phyloP scores from a whole-genome alignment of 2,329 filamentous ascomycete genomes.

The Venturia nashicola region DNA sequence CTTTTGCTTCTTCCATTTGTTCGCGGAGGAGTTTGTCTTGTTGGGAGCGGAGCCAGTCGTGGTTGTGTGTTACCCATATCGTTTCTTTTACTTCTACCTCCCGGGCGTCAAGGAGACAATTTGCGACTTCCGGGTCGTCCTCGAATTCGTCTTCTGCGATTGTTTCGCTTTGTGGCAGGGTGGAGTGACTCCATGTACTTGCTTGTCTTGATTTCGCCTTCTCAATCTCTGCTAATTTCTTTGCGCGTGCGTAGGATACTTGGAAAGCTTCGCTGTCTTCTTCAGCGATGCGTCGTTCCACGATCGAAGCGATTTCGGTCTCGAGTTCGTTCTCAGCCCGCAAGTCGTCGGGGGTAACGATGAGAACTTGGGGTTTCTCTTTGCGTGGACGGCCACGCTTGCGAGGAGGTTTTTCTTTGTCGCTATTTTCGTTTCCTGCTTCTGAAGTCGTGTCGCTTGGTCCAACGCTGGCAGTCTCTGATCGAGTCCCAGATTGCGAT shows the following conservation, averaged over 20 bases:
- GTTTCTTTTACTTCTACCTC: conserved; percentile 77
- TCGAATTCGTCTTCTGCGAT: conserved; percentile 68
- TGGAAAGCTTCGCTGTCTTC: conserved; percentile 19
- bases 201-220: background rate
- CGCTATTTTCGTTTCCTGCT: background rate
- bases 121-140: conserved; percentile 75
- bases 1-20: conserved; percentile 46
- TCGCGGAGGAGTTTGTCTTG: conserved; percentile 72
- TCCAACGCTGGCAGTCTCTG: conserved; percentile 9
- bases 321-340: conserved; percentile 35
- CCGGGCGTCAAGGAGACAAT: conserved; percentile 60
- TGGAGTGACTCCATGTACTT: conserved; percentile 6
- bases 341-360: conserved; percentile 27
- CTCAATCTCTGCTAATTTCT: conserved; percentile 4
- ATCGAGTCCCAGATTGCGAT: conserved; percentile 6
- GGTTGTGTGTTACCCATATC: conserved; percentile 91
- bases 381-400: conserved; percentile 9
- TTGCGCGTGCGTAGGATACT: conserved; percentile 18
- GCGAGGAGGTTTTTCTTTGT: background rate
- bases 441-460: background rate
- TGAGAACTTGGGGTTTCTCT: background rate
- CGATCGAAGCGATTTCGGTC: conserved; percentile 27
- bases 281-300: conserved; percentile 19
- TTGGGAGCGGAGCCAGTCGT: conserved; percentile 79
- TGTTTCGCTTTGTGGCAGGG: background rate